phyloP scores from a whole-genome alignment of 2,329 filamentous ascomycete species.

The Colletotrichum spaethianum region DNA sequence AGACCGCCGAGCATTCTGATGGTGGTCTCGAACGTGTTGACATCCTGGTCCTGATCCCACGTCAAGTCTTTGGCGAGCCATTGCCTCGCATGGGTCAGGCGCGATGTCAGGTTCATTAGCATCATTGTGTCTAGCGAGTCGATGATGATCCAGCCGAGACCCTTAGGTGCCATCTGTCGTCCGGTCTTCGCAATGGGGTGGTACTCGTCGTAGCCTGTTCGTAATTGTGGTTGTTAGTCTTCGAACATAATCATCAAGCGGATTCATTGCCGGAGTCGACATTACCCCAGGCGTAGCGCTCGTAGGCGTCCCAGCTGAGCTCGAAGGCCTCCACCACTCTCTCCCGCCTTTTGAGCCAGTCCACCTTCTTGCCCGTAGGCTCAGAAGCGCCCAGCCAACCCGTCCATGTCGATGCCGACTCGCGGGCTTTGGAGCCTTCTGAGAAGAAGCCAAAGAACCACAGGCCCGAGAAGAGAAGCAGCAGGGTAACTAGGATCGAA shows the following conservation, averaged over 20 bases:
- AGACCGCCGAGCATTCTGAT: constrained; percentile 97
- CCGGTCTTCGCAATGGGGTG: constrained; percentile 85
- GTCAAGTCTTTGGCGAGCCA: constrained; percentile 88
- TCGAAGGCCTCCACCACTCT: constrained; percentile 91
- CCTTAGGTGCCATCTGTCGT: constrained; percentile 86
- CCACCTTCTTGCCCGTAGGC: constrained; percentile 59
- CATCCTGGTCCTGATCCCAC: constrained; percentile 94
- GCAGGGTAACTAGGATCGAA: constrained; percentile 64
- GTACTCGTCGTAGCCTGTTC: constrained; percentile 87
- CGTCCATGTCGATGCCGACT: constrained; percentile 63
- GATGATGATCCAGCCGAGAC: constrained; percentile 98
- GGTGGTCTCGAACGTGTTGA: constrained; percentile 98
- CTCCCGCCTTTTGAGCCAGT: constrained; percentile 86
- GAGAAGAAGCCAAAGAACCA: constrained; percentile 80
- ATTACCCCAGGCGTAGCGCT: constrained; percentile 93
- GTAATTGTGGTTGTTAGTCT: constrained; percentile 19
- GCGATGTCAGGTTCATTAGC: constrained; percentile 94
- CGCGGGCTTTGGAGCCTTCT: constrained; percentile 48
- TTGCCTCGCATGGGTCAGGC: constrained; percentile 86
- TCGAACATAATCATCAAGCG: not conserved
- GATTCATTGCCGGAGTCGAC: constrained; percentile 42
- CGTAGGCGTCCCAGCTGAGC: constrained; percentile 93
- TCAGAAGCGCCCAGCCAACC: constrained; percentile 69
- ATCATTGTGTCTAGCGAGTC: constrained; percentile 97
- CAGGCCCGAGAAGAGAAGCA: constrained; percentile 70